Conservation (phyloP, 345 rosid species). For the Murraya paniculata region DNA sequence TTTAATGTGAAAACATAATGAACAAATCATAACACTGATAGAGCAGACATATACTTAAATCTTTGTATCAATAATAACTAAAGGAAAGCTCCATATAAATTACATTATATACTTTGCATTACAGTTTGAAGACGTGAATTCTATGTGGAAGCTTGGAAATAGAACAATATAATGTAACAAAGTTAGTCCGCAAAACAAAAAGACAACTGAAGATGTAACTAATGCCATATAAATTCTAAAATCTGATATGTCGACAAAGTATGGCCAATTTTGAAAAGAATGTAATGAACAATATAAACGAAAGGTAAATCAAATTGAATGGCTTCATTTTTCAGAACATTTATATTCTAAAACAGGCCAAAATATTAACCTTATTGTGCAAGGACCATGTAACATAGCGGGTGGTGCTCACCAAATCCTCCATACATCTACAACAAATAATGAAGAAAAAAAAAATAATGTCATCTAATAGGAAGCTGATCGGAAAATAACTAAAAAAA, state of each 20-base stretch:
- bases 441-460: not conserved
- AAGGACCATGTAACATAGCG: slow-evolving; percentile 95
- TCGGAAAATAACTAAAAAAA: not conserved
- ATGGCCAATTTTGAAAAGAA: not conserved
- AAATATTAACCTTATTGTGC: slow-evolving; percentile 70
- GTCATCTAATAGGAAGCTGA: not conserved
- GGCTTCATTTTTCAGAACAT: not conserved
- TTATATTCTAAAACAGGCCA: not conserved
- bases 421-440: slow-evolving; percentile 71
- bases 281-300: not conserved
- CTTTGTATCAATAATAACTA: not conserved
- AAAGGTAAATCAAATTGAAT: not conserved
- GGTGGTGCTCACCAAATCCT: slow-evolving; percentile 83
- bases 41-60: not conserved
- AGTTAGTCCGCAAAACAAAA: not conserved
- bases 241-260: not conserved
- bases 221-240: not conserved
- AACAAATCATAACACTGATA: slow-evolving; percentile 8
- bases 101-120: not conserved
- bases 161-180: not conserved
- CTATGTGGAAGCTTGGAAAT: not conserved
- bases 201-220: not conserved
- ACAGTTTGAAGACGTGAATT: not conserved
- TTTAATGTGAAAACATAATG: slow-evolving; percentile 4
- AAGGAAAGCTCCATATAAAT: not conserved